Percentiles rank a stretch among this genome's conserved stretches.
phyloP scores from a whole-genome alignment of 495 filamentous ascomycete genomes.

The Aspergillus asperescens region DNA sequence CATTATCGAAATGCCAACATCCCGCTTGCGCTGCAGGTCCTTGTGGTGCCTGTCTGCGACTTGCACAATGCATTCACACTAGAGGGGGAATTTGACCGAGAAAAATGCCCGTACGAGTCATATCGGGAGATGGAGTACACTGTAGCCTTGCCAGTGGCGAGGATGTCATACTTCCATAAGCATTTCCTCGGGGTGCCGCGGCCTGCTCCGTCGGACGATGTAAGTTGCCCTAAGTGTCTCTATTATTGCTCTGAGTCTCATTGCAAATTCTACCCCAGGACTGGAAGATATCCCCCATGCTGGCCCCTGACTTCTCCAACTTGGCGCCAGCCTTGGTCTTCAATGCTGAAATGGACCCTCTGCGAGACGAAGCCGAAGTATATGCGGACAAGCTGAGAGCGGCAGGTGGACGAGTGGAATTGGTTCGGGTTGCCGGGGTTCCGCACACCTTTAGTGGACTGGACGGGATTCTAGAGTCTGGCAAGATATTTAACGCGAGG shows the following conservation, averaged over 20 bases:
- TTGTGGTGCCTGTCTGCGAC: conserved; percentile 36
- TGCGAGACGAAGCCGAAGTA: conserved; percentile 42
- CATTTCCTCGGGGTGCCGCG: conserved; percentile 35
- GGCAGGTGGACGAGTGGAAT: conserved; percentile 32
- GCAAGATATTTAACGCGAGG: conserved; percentile 24
- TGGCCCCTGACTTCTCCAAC: conserved; percentile 28
- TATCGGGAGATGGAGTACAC: conserved; percentile 40
- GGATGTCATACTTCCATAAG: conserved; percentile 38
- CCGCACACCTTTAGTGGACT: conserved; percentile 33
- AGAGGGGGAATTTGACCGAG: conserved; percentile 32
- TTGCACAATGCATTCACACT: conserved; percentile 31
- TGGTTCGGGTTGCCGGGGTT: conserved; percentile 28
- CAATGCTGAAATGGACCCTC: conserved; percentile 41
- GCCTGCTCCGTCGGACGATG: conserved; percentile 27
- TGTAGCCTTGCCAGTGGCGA: conserved; percentile 28
- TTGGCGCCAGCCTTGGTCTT: conserved; percentile 44
- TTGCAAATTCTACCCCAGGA: conserved; percentile 18
- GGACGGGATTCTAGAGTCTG: conserved; percentile 32
- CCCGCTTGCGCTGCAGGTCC: conserved; percentile 31
- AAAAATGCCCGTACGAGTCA: conserved; percentile 33
- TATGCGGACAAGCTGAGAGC: conserved; percentile 40
- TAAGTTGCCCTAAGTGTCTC: conserved; percentile 11
- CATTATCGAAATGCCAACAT: conserved; percentile 34
- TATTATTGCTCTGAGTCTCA: neutral
- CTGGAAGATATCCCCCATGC: conserved; percentile 39